Evolutionary conservation across 2,329 filamentous ascomycete genomes (phyloP).

Genomic region (Plectosphaerella sp.): DNA sequence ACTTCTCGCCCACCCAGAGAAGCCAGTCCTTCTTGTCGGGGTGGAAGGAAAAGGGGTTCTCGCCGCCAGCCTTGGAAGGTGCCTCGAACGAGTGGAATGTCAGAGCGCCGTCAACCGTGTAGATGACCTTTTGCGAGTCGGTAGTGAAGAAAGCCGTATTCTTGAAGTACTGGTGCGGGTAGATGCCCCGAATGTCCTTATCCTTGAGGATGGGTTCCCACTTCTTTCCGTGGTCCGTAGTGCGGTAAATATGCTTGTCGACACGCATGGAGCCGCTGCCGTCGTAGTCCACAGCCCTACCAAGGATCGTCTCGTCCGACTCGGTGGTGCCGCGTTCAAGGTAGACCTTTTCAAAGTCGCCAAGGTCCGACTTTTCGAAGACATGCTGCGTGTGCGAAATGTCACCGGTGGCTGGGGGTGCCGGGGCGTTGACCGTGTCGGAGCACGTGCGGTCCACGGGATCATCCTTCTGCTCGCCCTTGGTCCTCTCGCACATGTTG

Average conservation of each 20-base stretch:
- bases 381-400: conserved; percentile 55
- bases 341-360: conserved; percentile 59
- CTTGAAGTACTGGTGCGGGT: conserved; percentile 75
- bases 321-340: conserved; percentile 71
- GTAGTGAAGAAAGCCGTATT: conserved; percentile 88
- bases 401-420: conserved; percentile 59
- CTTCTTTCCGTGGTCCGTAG: conserved; percentile 80
- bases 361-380: conserved; percentile 57
- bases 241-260: conserved; percentile 64
- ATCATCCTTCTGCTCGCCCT: conserved; percentile 63
- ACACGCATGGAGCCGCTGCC: conserved; percentile 21
- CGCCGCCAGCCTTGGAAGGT: conserved; percentile 44
- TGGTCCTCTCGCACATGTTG: conserved; percentile 62
- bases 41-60: conserved; percentile 68
- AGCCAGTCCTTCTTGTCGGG: conserved; percentile 83
- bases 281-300: conserved; percentile 37
- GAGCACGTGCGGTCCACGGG: conserved; percentile 72
- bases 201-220: conserved; percentile 71
- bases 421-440: conserved; percentile 46
- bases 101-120: conserved; percentile 74
- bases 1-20: conserved; percentile 80
- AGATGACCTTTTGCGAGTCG: conserved; percentile 59
- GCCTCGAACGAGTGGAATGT: conserved; percentile 71
- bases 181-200: conserved; percentile 65
- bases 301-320: conserved; percentile 67